phyloP scores from a whole-genome alignment of 2,329 filamentous ascomycete genomes.

The Ceratocystis lukuohia region DNA sequence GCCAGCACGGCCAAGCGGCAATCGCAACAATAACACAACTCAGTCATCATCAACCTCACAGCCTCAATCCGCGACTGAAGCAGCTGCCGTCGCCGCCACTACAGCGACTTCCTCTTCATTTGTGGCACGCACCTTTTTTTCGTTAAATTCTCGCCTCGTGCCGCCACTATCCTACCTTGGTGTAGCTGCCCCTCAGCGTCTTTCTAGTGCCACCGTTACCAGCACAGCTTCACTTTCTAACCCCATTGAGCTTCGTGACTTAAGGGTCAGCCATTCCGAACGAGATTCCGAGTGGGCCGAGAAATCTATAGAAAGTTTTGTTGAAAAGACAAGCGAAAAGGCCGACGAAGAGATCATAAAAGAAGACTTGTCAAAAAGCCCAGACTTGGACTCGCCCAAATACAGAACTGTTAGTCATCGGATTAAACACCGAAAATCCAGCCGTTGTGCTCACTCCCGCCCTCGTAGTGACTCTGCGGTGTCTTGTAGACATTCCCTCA shows the following conservation, averaged over 20 bases:
- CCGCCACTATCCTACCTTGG: background rate
- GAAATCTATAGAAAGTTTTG: background rate
- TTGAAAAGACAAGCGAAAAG: background rate
- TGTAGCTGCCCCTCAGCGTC: background rate
- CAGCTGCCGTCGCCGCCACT: background rate
- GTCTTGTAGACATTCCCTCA: background rate
- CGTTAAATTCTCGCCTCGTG: background rate
- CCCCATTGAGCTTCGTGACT: conserved; percentile 12
- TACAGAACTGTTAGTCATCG: background rate
- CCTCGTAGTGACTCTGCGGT: background rate
- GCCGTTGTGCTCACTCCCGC: background rate
- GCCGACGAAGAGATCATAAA: background rate
- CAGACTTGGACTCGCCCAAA: background rate
- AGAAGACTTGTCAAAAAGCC: background rate
- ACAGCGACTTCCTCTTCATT: background rate
- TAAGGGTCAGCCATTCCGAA: background rate
- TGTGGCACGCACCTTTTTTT: background rate
- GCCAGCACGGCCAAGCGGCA: background rate
- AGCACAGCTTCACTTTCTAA: background rate
- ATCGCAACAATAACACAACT: background rate
- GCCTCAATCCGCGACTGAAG: background rate
- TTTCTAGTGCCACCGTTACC: background rate
- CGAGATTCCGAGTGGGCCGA: background rate
- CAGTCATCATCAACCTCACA: background rate
- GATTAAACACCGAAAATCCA: background rate